Percentiles rank a stretch among this genome's conserved stretches.
Evolutionary conservation across 192 early-diverging fungal genomes (phyloP).

Genomic region (Mycoemilia scoparia): DNA sequence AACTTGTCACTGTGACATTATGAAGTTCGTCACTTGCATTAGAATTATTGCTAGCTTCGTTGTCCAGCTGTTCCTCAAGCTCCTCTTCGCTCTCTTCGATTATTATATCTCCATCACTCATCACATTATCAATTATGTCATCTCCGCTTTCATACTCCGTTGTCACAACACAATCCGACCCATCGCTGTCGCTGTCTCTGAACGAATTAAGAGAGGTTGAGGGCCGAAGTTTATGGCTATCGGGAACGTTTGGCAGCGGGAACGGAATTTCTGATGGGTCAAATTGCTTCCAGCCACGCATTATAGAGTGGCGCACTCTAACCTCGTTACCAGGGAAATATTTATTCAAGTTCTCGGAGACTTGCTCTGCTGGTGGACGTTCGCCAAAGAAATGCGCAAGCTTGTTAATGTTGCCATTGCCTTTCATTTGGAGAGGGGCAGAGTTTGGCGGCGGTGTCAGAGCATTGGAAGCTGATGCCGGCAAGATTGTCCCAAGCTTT

Average conservation of each 20-base stretch:
- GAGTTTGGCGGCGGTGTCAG: neutral
- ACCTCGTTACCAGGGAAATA: constrained; percentile 72
- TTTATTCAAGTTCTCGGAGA: constrained; percentile 74
- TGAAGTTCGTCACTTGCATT: too few relatives aligned
- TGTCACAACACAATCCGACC: too few relatives aligned
- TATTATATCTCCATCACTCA: too few relatives aligned
- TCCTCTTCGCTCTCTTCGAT: too few relatives aligned
- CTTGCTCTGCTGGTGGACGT: constrained; percentile 82
- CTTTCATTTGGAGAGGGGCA: constrained; percentile 6
- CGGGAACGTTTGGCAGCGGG: constrained; percentile 5
- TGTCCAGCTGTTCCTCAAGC: too few relatives aligned
- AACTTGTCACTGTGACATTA: too few relatives aligned
- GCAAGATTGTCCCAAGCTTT: constrained; percentile 18
- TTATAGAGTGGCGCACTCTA: constrained; percentile 28
- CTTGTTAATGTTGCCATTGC: constrained; percentile 29
- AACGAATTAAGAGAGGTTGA: too few relatives aligned
- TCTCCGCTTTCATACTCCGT: too few relatives aligned
- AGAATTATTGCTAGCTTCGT: too few relatives aligned
- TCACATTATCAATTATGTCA: too few relatives aligned
- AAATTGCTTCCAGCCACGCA: constrained; percentile 16
- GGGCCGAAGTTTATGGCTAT: neutral
- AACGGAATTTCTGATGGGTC: constrained; percentile 21
- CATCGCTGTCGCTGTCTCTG: too few relatives aligned
- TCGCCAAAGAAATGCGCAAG: constrained; percentile 78
- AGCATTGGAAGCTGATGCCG: neutral